Evolutionary conservation across 192 early-diverging fungal genomes (phyloP).

Genomic region (Backusella australiensis): DNA sequence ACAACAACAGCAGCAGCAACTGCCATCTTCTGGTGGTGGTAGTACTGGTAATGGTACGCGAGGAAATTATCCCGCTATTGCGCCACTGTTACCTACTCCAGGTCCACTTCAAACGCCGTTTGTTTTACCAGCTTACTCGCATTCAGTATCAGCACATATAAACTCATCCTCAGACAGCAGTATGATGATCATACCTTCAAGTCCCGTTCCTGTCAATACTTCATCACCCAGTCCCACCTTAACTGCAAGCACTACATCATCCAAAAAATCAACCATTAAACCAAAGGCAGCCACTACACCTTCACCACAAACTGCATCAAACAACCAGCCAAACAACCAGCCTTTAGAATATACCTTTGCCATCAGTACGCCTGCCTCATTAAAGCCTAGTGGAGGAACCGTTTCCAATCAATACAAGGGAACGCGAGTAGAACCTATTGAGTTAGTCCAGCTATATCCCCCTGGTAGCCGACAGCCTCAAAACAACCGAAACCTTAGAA

Average conservation of each 20-base stretch:
- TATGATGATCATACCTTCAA: constrained; percentile 2
- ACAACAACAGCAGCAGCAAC: background rate
- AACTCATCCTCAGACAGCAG: background rate
- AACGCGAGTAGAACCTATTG: background rate
- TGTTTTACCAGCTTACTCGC: background rate
- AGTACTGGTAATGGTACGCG: background rate
- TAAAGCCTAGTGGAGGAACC: background rate
- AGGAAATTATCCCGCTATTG: constrained; percentile 9
- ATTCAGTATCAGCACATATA: background rate
- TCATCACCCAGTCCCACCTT: background rate
- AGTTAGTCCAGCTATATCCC: constrained; percentile 16
- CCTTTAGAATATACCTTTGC: constrained; percentile 27
- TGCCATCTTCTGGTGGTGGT: background rate
- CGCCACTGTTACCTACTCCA: background rate
- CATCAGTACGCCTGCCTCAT: constrained; percentile 25
- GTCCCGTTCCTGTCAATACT: background rate
- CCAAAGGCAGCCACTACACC: background rate
- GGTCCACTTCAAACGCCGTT: background rate
- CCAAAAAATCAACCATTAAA: background rate
- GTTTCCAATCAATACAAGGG: background rate
- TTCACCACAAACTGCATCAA: background rate
- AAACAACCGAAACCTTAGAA: background rate
- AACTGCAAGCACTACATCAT: background rate
- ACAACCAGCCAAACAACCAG: background rate
- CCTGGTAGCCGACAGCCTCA: background rate